Evolutionary conservation across 2,329 filamentous ascomycete genomes (phyloP), one percentile per base, ranked within the genome.

Genomic region (Colletotrichum australisinense): DNA sequence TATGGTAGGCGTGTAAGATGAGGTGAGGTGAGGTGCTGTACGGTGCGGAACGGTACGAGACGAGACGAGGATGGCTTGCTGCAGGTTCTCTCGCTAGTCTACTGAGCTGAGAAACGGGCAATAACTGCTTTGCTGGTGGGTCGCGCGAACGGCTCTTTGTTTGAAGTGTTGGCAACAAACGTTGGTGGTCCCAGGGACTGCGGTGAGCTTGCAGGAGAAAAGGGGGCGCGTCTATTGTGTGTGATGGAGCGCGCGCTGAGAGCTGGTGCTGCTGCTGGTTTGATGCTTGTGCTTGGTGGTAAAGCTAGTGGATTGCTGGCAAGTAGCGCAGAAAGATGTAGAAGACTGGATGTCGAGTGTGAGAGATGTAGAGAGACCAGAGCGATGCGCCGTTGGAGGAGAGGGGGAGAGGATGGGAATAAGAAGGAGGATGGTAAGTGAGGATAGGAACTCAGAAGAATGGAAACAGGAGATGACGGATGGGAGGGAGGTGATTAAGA

Each of bases 401-500:
- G 35, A 42, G 55, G 59, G 14, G 67, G 55, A 24, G 52, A 63
- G 68, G 42, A 32, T 55, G 26, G 26, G 56, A 46, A 35, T 52
- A 63, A n/a, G 66, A 60, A 24, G 67, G 19, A 58, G 65, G 58
- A 52, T 59, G 65, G 52, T 38, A 24, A 52, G 69, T 72, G 69
- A 72, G 42, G 70, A 73, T 65, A 65, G 46, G 26, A 49, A 46
- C 11, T 67, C 57, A 57, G 57, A 49, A 67, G 63, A 65, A 63
- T 70, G 32, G 53, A 55, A 69, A 42, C 46, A 53, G 22, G 22
- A 65, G 32, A 19, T 35, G 60, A 56, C 55, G 67, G 70, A 69
- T 56, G 70, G 66, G 70, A 73, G 67, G 70, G 70, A 73, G 70
- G 69, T 67, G 70, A 63, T 65, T 64, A 70, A 70, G 69, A 72